Base-by-base conservation (phyloP, 2,329 filamentous ascomycete genomes). In the Thielaviopsis ethacetica region DNA sequence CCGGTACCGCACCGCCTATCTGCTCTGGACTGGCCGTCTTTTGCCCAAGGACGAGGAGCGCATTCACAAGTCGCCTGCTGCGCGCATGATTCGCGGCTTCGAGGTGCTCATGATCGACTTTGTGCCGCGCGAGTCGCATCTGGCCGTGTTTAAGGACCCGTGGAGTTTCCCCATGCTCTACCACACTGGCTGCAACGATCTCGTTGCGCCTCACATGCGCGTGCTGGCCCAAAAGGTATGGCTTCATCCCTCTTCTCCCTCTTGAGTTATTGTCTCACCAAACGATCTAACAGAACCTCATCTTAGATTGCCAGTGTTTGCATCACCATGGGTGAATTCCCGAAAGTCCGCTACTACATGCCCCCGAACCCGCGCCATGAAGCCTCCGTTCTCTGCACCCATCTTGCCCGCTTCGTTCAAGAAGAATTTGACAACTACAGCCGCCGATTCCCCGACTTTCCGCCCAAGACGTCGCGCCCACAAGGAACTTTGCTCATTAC, bases 111-210 rank as follows among this genome's bases (percentile, higher is more conserved):
- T 91, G 57, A 81, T 95, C 68, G 87, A 96, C 70, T 98, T 85
- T 70, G 91, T 83, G 68, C 91, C 93, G 5, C 82, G 89, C 67
- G 93, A 98, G 73, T 93, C 91, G 6, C 88, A 94, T 66, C 74
- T 98, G 49, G 77, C 96, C 65, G 95, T 89, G 0, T 96, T 98
- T 67, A 79, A 87, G 67, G 91, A 98, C 68, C 91, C 93, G 0
- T 95, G 86, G 84, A 97, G 91, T 72, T 98, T 98, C 67, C 90
- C 90, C 0, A 80, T 91, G 56, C 76, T 98, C 61, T 98, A 86
- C 72, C 91, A 98, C 68, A 91, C 91, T 1, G 82, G 80, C 58
- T 97, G 93, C 72, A 95, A 95, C 70, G 79, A 82, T 63, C 74
- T 96, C 51, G 85, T 98, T 49, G 81, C 84, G 54, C 78, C 80